Percentiles rank a stretch among this genome's conserved stretches.
Conservation (phyloP, 495 filamentous ascomycete species). For the Eremomyces bilateralis region DNA sequence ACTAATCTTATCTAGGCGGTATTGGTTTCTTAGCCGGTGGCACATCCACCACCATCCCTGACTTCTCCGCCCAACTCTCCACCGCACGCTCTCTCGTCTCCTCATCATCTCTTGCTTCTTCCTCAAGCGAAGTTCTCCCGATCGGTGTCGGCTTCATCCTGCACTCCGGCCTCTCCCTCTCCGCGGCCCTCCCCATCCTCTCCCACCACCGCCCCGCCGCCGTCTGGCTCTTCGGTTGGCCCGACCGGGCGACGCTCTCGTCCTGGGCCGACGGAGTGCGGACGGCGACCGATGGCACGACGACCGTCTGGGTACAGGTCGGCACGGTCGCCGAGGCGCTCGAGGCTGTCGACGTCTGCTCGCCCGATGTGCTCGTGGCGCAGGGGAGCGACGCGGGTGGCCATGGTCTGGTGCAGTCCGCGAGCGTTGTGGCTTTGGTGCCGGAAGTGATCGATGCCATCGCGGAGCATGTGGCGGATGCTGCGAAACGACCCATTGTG, state of each 20-base stretch:
- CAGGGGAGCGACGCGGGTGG: conserved; percentile 59
- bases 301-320: conserved; percentile 47
- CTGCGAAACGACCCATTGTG: conserved; percentile 18
- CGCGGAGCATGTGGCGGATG: conserved; percentile 4
- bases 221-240: conserved; percentile 49
- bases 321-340: conserved; percentile 35
- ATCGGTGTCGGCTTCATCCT: conserved; percentile 44
- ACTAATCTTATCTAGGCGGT: conserved; percentile 11
- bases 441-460: conserved; percentile 38
- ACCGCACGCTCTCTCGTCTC: conserved; percentile 7
- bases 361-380: conserved; percentile 23
- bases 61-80: conserved; percentile 11
- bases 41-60: conserved; percentile 16
- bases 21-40: conserved; percentile 22
- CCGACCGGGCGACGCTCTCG: conserved; percentile 24
- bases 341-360: conserved; percentile 15
- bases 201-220: conserved; percentile 33
- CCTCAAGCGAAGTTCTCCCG: conserved; percentile 22
- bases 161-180: conserved; percentile 30
- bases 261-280: conserved; percentile 33
- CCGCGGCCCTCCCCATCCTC: conserved; percentile 22
- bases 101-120: conserved; percentile 8
- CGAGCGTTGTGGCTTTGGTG: conserved; percentile 34
- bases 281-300: conserved; percentile 19
- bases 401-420: conserved; percentile 39